A percentile compares a stretch with the other conserved stretches of the same genome.
Evolutionary conservation across 805 yeast species (phyloP).

Genomic region (Ascoidea asiatica): DNA sequence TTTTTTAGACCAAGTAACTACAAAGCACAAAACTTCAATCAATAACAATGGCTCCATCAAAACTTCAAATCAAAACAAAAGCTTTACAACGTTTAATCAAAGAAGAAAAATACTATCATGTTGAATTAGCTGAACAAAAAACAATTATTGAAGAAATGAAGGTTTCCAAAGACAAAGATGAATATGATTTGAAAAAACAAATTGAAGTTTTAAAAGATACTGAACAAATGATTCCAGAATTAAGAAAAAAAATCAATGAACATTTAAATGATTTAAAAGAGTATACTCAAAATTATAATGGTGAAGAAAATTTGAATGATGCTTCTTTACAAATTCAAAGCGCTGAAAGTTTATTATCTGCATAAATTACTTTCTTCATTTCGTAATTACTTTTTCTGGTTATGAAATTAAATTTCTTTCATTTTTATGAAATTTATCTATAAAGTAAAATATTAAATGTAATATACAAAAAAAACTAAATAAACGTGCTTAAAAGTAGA

Average conservation of each 20-base stretch:
- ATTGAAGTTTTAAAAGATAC: constrained; percentile 42
- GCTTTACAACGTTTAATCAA: constrained; percentile 59
- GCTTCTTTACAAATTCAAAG: constrained; percentile 15
- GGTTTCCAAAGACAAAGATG: constrained; percentile 31
- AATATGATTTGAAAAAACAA: constrained; percentile 49
- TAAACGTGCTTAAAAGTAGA: too few relatives aligned
- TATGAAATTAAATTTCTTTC: too few relatives aligned
- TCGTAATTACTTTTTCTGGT: too few relatives aligned
- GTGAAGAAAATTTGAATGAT: constrained; percentile 18
- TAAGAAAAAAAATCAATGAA: constrained; percentile 27
- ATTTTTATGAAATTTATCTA: too few relatives aligned
- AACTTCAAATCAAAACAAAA: constrained; percentile 51
- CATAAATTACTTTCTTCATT: too few relatives aligned
- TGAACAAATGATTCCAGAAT: constrained; percentile 33
- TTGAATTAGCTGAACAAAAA: constrained; percentile 44
- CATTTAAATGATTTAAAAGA: constrained; percentile 24
- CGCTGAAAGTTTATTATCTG: constrained; percentile 15
- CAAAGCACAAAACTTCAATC: background rate
- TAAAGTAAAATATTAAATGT: too few relatives aligned
- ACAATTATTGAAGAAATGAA: constrained; percentile 33
- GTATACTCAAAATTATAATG: constrained; percentile 23
- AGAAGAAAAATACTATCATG: constrained; percentile 47
- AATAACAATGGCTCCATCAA: background rate
- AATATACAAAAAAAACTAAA: too few relatives aligned
- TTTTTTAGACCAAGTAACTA: too few relatives aligned